Evolutionary conservation across 352 stramenopile genomes (phyloP).

Genomic region (Globisporangium megalacanthum): DNA sequence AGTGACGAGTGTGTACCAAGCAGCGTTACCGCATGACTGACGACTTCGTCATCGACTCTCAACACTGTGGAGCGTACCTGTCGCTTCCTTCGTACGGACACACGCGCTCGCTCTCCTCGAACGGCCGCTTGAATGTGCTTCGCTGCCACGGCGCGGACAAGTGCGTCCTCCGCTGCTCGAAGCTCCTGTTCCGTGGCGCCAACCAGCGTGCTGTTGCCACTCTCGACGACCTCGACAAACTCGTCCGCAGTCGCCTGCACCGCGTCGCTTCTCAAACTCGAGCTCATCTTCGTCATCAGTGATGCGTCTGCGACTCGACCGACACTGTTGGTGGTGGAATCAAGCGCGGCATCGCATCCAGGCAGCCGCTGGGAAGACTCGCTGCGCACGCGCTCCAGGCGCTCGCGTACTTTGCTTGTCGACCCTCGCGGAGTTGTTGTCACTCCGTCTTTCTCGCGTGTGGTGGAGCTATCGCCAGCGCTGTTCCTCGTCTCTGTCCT

Average conservation of each 20-base stretch:
- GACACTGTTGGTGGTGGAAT: background rate
- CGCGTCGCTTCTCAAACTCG: background rate
- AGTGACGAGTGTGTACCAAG: background rate
- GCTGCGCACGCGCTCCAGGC: constrained; percentile 24
- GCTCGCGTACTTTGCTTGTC: constrained; percentile 27
- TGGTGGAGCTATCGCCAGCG: background rate
- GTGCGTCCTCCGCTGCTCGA: constrained; percentile 13
- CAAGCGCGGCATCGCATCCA: background rate
- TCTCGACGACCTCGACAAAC: constrained; percentile 19
- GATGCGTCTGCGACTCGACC: background rate
- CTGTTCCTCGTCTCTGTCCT: background rate
- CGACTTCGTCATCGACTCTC: background rate
- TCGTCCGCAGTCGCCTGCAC: background rate
- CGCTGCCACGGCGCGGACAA: constrained; percentile 21
- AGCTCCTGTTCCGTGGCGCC: constrained; percentile 18
- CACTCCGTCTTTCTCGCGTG: background rate
- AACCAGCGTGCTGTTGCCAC: constrained; percentile 1
- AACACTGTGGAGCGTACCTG: constrained; percentile 2
- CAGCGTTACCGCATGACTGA: background rate
- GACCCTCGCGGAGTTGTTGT: constrained; percentile 12
- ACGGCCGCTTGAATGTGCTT: constrained; percentile 28
- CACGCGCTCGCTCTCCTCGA: constrained; percentile 23
- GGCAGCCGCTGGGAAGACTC: constrained; percentile 9
- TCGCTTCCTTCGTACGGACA: constrained; percentile 6
- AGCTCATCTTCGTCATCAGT: background rate